Percentiles rank a stretch among this genome's conserved stretches.
Evolutionary conservation across 495 filamentous ascomycete genomes (phyloP).

Genomic region (Glonium stellatum): DNA sequence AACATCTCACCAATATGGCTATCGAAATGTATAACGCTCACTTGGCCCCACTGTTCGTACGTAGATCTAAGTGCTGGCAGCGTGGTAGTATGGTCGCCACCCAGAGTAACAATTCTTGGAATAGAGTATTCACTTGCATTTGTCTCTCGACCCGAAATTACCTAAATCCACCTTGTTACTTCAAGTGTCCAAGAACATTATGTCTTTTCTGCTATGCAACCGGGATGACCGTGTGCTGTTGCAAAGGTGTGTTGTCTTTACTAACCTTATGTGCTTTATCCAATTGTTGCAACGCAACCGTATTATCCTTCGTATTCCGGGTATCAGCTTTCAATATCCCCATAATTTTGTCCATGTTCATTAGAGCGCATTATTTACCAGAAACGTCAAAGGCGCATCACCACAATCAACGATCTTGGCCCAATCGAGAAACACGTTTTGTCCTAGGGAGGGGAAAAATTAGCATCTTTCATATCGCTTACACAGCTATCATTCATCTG

Average conservation of each 20-base stretch:
- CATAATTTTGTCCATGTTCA: neutral
- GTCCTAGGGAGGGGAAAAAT: constrained; percentile 21
- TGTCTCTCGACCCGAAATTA: constrained; percentile 29
- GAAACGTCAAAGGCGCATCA: constrained; percentile 45
- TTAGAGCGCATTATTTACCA: constrained; percentile 24
- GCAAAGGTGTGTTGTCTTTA: neutral
- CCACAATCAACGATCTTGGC: constrained; percentile 48
- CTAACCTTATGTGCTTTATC: constrained; percentile 42
- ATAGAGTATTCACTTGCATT: constrained; percentile 26
- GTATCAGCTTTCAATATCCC: neutral
- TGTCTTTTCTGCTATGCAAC: neutral
- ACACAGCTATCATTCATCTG: neutral
- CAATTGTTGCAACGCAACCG: constrained; percentile 45
- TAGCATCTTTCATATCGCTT: neutral
- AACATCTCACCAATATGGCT: constrained; percentile 40
- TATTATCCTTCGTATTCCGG: constrained; percentile 40
- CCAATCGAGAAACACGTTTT: constrained; percentile 43
- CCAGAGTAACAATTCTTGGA: constrained; percentile 46
- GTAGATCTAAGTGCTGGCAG: constrained; percentile 44
- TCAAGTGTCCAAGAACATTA: neutral
- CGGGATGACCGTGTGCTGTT: neutral
- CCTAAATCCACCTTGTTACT: constrained; percentile 13
- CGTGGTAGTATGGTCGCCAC: constrained; percentile 49
- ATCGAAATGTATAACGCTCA: constrained; percentile 52
- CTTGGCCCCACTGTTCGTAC: constrained; percentile 39